Conservation (phyloP, 1,284 basidiomycete genomes). For the Microbotryum silenes-acaulis region DNA sequence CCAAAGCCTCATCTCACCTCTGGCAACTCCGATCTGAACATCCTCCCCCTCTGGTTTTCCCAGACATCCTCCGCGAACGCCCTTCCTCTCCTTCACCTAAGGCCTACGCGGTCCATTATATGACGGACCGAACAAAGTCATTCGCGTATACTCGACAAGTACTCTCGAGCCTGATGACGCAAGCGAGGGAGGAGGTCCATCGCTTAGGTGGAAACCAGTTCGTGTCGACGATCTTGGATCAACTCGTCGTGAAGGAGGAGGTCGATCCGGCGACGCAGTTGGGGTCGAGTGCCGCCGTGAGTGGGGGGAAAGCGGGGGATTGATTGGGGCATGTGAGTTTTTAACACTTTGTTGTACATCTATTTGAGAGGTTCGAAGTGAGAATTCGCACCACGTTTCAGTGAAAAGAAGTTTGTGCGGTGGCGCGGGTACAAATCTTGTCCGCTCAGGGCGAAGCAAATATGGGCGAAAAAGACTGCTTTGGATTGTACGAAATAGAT, state of each 20-base stretch:
- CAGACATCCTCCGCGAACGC: conserved; percentile 81
- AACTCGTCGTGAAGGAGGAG: conserved; percentile 19
- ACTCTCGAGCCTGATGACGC: conserved; percentile 51
- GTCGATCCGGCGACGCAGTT: neutral
- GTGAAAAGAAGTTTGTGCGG: too few relatives aligned
- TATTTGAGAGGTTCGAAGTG: too few relatives aligned
- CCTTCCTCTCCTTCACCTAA: conserved; percentile 73
- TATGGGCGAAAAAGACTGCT: too few relatives aligned
- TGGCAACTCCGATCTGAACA: neutral
- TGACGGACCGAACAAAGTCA: conserved; percentile 60
- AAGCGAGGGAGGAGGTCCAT: conserved; percentile 51
- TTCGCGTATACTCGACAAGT: conserved; percentile 67
- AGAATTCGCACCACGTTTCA: too few relatives aligned
- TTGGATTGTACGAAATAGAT: too few relatives aligned
- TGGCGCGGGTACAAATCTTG: too few relatives aligned
- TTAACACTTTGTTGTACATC: too few relatives aligned
- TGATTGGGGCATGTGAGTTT: too few relatives aligned
- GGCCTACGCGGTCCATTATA: conserved; percentile 66
- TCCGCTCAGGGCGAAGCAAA: too few relatives aligned
- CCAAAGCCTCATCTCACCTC: too few relatives aligned
- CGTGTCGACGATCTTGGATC: conserved; percentile 49
- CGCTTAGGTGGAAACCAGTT: conserved; percentile 54
- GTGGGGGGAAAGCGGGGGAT: too few relatives aligned
- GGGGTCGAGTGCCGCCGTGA: too few relatives aligned
- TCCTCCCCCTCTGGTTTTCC: neutral